Conservation (phyloP, 192 early-diverging fungal species). For the Backusella tuberculispora region DNA sequence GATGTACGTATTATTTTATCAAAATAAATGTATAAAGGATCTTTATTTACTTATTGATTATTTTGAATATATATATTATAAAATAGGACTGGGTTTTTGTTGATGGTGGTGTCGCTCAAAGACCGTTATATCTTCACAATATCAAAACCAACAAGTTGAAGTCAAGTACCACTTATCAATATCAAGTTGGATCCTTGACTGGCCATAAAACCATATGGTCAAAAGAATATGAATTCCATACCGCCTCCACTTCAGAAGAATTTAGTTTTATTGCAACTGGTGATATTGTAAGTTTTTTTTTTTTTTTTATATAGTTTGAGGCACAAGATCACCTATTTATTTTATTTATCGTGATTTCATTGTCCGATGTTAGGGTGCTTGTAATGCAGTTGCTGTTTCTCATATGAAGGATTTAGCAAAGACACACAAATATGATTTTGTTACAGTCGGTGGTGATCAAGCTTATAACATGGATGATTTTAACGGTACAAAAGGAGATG, state of each 20-base stretch:
- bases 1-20: background rate
- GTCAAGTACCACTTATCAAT: conserved; percentile 31
- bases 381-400: conserved; percentile 37
- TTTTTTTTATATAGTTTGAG: background rate
- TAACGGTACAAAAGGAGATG: conserved; percentile 40
- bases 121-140: conserved; percentile 35
- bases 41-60: background rate
- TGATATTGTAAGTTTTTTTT: conserved; percentile 34
- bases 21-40: background rate
- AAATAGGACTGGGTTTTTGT: conserved; percentile 39
- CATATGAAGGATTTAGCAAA: conserved; percentile 25
- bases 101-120: conserved; percentile 33
- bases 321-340: background rate
- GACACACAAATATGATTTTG: conserved; percentile 39
- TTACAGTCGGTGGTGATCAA: conserved; percentile 39
- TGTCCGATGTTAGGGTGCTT: conserved; percentile 25
- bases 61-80: conserved; percentile 18
- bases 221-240: conserved; percentile 35
- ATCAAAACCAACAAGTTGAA: conserved; percentile 25
- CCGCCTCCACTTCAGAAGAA: conserved; percentile 9
- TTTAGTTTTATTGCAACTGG: conserved; percentile 40
- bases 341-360: background rate
- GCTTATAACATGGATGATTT: conserved; percentile 41
- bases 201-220: conserved; percentile 13
- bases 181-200: conserved; percentile 29